A percentile compares a stretch with the other conserved stretches of the same genome.
These are phyloP conservation scores for Ilex asprella DNA, from an alignment of 257 asterid genomes.

Conservation along the genomic window DNA sequence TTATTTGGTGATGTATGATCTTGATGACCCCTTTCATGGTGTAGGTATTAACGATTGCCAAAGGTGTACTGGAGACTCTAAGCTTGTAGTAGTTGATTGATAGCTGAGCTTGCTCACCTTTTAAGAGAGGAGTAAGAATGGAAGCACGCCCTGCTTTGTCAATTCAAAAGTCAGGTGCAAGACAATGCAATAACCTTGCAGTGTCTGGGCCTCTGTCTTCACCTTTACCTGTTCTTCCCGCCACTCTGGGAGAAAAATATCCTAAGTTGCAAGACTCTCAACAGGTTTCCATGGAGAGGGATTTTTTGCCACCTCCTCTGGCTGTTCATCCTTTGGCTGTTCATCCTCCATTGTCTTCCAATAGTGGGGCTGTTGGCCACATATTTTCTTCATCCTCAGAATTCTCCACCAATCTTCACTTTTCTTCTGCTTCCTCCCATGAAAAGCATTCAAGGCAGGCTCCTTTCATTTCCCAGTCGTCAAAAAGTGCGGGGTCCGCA, in stretches of 20 bases:
- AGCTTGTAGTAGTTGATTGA: too few relatives aligned
- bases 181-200: conserved; percentile 45
- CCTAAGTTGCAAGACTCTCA: conserved; percentile 34
- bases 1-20: too few relatives aligned
- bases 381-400: conserved; percentile 55
- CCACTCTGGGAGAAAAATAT: conserved; percentile 31
- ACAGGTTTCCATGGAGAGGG: conserved; percentile 30
- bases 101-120: conserved; percentile 8
- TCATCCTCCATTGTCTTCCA: conserved; percentile 41
- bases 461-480: conserved; percentile 51
- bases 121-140: conserved; percentile 27
- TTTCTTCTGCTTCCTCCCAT: conserved; percentile 39
- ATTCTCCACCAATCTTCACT: conserved; percentile 47
- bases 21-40: too few relatives aligned
- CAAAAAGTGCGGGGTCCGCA: conserved; percentile 37
- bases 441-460: conserved; percentile 43
- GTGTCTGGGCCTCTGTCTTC: conserved; percentile 53
- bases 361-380: conserved; percentile 48
- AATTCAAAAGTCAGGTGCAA: conserved; percentile 43
- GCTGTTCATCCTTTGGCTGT: conserved; percentile 2
- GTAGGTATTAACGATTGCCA: too few relatives aligned
- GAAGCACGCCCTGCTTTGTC: conserved; percentile 55
- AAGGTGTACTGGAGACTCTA: too few relatives aligned
- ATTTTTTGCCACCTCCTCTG: conserved; percentile 29
- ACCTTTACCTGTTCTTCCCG: conserved; percentile 38